A percentile compares a stretch with the other conserved stretches of the same genome.
These are phyloP conservation scores for Trypanosoma boissoni DNA, from an alignment of 208 protist genomes.

Conservation along the genomic window DNA sequence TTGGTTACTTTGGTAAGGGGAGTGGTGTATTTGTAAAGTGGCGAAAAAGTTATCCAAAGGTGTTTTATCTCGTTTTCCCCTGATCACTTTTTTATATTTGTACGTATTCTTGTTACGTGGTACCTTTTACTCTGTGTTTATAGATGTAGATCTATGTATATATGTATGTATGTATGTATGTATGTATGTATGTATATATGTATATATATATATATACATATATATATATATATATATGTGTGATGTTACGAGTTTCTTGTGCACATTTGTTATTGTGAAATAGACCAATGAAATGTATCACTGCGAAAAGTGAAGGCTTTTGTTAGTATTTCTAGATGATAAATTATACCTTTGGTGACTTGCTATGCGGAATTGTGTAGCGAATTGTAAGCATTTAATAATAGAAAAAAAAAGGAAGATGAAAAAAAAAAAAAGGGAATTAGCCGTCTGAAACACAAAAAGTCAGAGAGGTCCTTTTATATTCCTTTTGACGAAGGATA, in stretches of 20 bases:
- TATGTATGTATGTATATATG: slow-evolving; percentile 12
- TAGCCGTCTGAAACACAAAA: not conserved
- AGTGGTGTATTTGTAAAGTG: no score
- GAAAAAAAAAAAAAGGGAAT: not conserved
- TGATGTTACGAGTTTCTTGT: not conserved
- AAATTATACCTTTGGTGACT: no score
- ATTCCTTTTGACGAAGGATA: slow-evolving; percentile 1
- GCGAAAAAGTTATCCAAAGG: no score
- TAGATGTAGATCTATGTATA: slow-evolving; percentile 10
- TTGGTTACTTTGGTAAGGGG: no score
- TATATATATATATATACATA: slow-evolving; percentile 1
- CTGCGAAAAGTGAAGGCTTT: not conserved
- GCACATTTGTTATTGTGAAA: no score
- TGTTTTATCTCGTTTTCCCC: no score
- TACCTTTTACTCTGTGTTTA: not conserved
- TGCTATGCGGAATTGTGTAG: no score
- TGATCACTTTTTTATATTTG: slow-evolving; percentile 1
- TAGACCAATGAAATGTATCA: no score
- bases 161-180: slow-evolving; percentile 10
- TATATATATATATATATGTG: not conserved
- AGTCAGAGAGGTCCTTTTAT: not conserved
- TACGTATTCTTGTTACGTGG: not conserved
- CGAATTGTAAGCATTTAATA: no score
- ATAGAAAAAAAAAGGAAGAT: no score
- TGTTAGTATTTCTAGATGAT: no score